Conservation (phyloP, 108 stramenopile species). For the Nannochloropsis granulata region DNA sequence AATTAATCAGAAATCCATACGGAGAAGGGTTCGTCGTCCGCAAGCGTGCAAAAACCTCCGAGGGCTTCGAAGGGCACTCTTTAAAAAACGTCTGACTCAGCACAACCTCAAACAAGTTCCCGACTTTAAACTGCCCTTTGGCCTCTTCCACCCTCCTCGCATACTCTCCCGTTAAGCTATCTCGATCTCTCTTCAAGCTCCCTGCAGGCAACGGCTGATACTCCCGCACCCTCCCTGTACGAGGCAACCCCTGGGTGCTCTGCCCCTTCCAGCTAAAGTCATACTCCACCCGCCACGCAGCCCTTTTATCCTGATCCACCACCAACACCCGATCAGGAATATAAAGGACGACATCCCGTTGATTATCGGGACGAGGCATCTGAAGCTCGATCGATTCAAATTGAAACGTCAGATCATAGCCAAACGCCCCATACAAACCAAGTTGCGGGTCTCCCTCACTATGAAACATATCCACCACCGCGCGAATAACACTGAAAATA, state of each 20-base stretch:
- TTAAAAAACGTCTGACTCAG: slow-evolving; percentile 80
- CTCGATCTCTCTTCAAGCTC: slow-evolving; percentile 36
- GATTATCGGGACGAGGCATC: slow-evolving; percentile 28
- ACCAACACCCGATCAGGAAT: slow-evolving; percentile 81
- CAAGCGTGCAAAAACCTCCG: slow-evolving; percentile 64
- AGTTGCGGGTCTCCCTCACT: slow-evolving; percentile 76
- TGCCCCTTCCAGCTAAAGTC: slow-evolving; percentile 64
- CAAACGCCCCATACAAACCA: slow-evolving; percentile 88
- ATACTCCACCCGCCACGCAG: slow-evolving; percentile 75
- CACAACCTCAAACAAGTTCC: slow-evolving; percentile 91
- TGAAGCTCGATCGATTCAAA: slow-evolving; percentile 79
- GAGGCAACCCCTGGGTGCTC: slow-evolving; percentile 61
- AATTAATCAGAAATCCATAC: slow-evolving; percentile 89
- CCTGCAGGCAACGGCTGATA: slow-evolving; percentile 22
- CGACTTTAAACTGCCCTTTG: slow-evolving; percentile 78
- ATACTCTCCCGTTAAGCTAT: slow-evolving; percentile 66
- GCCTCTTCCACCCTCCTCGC: slow-evolving; percentile 63
- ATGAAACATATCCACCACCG: slow-evolving; percentile 60
- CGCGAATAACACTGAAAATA: slow-evolving; percentile 74
- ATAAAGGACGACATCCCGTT: slow-evolving; percentile 77
- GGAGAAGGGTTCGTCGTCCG: slow-evolving; percentile 81
- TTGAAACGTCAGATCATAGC: slow-evolving; percentile 92
- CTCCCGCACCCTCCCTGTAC: slow-evolving; percentile 38
- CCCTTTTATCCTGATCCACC: slow-evolving; percentile 74
- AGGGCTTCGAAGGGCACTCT: slow-evolving; percentile 43